Conservation (phyloP, 2,329 filamentous ascomycete genomes). For the Rhytidhysteron rufulum region DNA sequence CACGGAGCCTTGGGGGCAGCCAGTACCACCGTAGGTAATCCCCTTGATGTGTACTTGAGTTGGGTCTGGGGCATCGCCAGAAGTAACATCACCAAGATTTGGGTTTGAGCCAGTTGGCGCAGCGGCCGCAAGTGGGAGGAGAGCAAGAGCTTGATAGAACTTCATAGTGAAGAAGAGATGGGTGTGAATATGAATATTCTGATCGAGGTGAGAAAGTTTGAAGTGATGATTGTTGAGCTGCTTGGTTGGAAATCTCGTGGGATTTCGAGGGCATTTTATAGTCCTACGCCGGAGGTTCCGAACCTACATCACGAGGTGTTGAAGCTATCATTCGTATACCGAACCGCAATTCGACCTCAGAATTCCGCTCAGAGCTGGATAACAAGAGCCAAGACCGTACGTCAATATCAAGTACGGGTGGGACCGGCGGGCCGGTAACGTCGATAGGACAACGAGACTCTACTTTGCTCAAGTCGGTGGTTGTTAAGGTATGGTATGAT, state of each 20-base stretch:
- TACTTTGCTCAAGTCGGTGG: slow-evolving; percentile 29
- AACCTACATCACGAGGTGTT: background rate
- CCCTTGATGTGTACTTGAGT: slow-evolving; percentile 39
- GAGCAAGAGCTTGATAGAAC: slow-evolving; percentile 27
- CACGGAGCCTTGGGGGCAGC: slow-evolving; percentile 45
- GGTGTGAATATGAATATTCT: too few relatives aligned
- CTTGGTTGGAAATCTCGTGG: too few relatives aligned
- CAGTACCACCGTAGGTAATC: slow-evolving; percentile 46
- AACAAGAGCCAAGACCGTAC: slow-evolving; percentile 24
- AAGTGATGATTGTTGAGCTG: slow-evolving; percentile 11
- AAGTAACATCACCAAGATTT: slow-evolving; percentile 24
- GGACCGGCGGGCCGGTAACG: slow-evolving; percentile 26
- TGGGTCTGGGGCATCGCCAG: slow-evolving; percentile 26
- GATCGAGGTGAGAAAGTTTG: too few relatives aligned
- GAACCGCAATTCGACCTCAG: background rate
- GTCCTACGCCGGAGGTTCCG: background rate
- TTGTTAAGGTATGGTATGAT: too few relatives aligned
- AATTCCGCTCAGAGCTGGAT: slow-evolving; percentile 8
- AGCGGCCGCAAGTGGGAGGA: slow-evolving; percentile 30
- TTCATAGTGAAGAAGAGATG: slow-evolving; percentile 35
- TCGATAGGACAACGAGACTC: slow-evolving; percentile 21
- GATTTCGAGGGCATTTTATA: background rate
- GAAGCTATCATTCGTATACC: background rate
- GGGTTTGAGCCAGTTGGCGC: slow-evolving; percentile 15
- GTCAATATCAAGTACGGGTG: slow-evolving; percentile 33